phyloP scores from a whole-genome alignment of 2,329 filamentous ascomycete species.

The Sphaerulina populicola region DNA sequence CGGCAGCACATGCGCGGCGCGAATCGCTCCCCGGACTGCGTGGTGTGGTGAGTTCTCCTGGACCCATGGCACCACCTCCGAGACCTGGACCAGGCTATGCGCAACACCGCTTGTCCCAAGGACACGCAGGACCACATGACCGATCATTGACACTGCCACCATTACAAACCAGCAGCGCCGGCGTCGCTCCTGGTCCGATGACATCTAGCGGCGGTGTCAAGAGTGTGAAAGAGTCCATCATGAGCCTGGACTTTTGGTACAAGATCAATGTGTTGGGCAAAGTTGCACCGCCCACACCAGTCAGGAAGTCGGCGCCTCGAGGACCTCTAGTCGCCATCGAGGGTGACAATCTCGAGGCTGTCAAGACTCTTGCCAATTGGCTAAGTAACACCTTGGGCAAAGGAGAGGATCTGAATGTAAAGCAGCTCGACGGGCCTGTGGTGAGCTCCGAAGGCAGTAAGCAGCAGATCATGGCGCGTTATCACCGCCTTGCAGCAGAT shows the following conservation, averaged over 20 bases:
- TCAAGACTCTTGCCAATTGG: constrained; percentile 57
- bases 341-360: constrained; percentile 58
- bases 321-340: constrained; percentile 79
- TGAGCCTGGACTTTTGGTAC: constrained; percentile 62
- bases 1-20: constrained; percentile 28
- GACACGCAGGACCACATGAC: constrained; percentile 33
- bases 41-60: constrained; percentile 29
- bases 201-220: constrained; percentile 17
- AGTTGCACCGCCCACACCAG: constrained; percentile 61
- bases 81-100: constrained; percentile 36
- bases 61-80: constrained; percentile 49
- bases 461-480: constrained; percentile 34
- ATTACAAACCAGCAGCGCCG: constrained; percentile 38
- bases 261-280: constrained; percentile 70
- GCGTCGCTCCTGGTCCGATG: constrained; percentile 14
- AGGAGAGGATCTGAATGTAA: constrained; percentile 45
- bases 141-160: constrained; percentile 48
- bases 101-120: constrained; percentile 30
- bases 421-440: constrained; percentile 44
- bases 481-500: constrained; percentile 53
- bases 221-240: constrained; percentile 52
- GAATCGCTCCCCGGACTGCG: constrained; percentile 39
- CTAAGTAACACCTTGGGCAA: constrained; percentile 49
- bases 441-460: constrained; percentile 32
- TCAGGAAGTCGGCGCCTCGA: constrained; percentile 38